Conservation (phyloP, 352 stramenopile genomes). For the Globisporangium takayamanum region DNA sequence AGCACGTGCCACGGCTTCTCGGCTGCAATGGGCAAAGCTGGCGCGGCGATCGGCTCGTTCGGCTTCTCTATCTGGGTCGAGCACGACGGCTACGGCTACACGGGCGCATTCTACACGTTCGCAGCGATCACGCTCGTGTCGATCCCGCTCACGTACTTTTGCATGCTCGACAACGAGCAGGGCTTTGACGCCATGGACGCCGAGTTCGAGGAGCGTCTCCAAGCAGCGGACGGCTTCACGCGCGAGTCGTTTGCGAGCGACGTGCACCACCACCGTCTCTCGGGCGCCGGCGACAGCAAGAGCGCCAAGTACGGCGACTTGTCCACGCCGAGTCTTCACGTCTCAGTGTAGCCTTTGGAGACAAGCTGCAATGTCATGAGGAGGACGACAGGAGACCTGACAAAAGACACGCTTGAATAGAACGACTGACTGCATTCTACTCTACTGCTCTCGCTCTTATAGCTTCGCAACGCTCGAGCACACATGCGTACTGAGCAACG, state of each 20-base stretch:
- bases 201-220: slow-evolving; percentile 35
- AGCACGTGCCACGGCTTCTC: slow-evolving; percentile 87
- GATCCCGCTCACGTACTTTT: slow-evolving; percentile 58
- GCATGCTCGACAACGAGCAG: slow-evolving; percentile 57
- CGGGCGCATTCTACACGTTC: slow-evolving; percentile 56
- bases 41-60: slow-evolving; percentile 69
- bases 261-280: slow-evolving; percentile 2
- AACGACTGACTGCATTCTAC: no score
- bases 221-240: slow-evolving; percentile 6
- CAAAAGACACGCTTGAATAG: no score
- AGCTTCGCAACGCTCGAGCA: no score
- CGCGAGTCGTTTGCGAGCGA: slow-evolving; percentile 11
- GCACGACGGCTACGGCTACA: slow-evolving; percentile 48
- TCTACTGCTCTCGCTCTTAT: no score
- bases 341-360: slow-evolving; percentile 3
- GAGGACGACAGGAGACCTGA: no score
- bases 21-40: slow-evolving; percentile 79
- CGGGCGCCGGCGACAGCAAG: neutral
- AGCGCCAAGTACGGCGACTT: slow-evolving; percentile 11
- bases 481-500: no score
- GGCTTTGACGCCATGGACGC: slow-evolving; percentile 50
- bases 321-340: slow-evolving; percentile 4
- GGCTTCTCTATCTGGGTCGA: slow-evolving; percentile 62
- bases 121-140: slow-evolving; percentile 40
- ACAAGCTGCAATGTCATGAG: neutral